Evolutionary conservation across 2,329 filamentous ascomycete genomes (phyloP).

Genomic region (Xylaria sp.): DNA sequence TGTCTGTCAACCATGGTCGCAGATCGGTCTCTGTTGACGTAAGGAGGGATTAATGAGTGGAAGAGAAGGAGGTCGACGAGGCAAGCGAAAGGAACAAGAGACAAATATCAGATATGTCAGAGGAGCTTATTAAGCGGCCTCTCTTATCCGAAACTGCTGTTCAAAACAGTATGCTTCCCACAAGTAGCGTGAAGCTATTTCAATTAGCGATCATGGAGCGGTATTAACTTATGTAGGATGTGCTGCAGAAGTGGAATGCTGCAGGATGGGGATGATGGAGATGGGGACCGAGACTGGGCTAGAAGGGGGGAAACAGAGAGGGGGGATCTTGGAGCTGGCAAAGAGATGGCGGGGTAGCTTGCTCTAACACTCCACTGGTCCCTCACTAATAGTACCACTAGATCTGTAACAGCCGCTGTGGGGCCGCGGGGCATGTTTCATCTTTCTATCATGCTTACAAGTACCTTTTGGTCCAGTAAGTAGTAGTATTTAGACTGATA

Average conservation of each 20-base stretch:
- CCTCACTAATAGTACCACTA: slow-evolving; percentile 1
- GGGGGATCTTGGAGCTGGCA: not conserved
- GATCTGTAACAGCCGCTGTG: slow-evolving; percentile 29
- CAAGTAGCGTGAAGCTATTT: slow-evolving; percentile 6
- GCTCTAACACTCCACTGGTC: slow-evolving; percentile 5
- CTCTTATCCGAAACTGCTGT: not conserved
- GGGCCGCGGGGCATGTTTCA: slow-evolving; percentile 27
- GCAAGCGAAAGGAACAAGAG: not conserved
- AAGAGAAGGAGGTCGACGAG: not conserved
- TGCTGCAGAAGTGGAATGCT: not conserved
- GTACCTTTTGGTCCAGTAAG: not conserved
- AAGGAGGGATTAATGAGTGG: not conserved
- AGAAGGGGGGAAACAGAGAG: slow-evolving; percentile 9
- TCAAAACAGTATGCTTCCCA: not conserved
- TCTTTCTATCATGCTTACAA: slow-evolving; percentile 12
- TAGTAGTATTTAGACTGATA: not conserved
- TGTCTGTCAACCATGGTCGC: slow-evolving; percentile 79
- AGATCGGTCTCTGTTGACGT: not conserved
- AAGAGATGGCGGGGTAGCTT: slow-evolving; percentile 17
- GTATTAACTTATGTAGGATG: not conserved
- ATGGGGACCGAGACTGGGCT: not conserved
- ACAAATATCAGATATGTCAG: not conserved
- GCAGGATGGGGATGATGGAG: slow-evolving; percentile 2
- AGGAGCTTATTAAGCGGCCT: not conserved
- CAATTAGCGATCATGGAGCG: not conserved